Evolutionary conservation across 169 alveolate genomes (phyloP).

Genomic region (Plasmodium berghei): DNA sequence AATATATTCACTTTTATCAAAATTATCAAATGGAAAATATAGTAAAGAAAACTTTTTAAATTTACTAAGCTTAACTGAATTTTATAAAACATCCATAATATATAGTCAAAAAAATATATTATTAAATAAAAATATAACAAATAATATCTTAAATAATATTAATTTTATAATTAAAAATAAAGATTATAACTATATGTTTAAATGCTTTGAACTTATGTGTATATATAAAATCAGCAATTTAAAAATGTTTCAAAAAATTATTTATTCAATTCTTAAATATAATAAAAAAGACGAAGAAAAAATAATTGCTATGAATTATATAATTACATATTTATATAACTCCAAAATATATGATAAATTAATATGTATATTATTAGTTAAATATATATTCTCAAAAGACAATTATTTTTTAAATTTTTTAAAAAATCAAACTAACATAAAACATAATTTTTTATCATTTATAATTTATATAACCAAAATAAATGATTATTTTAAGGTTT

Average conservation of each 20-base stretch:
- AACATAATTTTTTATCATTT: slow-evolving; percentile 12
- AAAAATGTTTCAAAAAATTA: slow-evolving; percentile 4
- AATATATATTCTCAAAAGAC: slow-evolving; percentile 8
- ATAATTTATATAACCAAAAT: slow-evolving; percentile 6
- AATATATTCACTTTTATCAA: background rate
- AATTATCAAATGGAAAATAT: background rate
- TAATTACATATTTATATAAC: slow-evolving; percentile 33
- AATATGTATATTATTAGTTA: slow-evolving; percentile 8
- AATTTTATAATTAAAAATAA: slow-evolving; percentile 3
- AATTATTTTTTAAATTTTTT: slow-evolving; percentile 17
- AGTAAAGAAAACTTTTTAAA: background rate
- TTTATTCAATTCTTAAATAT: slow-evolving; percentile 19
- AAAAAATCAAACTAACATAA: slow-evolving; percentile 7
- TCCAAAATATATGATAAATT: slow-evolving; percentile 8
- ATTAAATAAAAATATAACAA: background rate
- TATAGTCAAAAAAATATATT: background rate
- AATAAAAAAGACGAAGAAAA: slow-evolving; percentile 21
- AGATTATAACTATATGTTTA: slow-evolving; percentile 13
- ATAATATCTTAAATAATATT: background rate
- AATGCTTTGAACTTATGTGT: slow-evolving; percentile 23
- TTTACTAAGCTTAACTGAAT: background rate
- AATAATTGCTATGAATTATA: slow-evolving; percentile 25
- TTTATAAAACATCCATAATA: slow-evolving; percentile 10
- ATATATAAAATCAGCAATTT: slow-evolving; percentile 24
- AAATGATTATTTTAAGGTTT: too few relatives aligned